phyloP scores from a whole-genome alignment of 2,329 filamentous ascomycete species.

The Boeremia exigua region DNA sequence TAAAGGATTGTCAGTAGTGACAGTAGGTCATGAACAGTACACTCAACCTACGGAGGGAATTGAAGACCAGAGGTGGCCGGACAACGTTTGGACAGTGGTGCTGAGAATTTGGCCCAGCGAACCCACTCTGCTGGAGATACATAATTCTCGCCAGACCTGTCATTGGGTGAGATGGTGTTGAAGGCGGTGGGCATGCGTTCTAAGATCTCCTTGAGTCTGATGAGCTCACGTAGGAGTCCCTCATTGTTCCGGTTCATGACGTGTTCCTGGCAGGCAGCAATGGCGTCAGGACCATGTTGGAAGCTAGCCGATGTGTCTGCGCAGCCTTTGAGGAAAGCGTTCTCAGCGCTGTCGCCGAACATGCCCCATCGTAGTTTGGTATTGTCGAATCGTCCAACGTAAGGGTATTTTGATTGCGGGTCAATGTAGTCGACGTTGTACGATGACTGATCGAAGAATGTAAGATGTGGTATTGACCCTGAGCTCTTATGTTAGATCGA shows the following conservation, averaged over 20 bases:
- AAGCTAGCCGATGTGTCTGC: constrained; percentile 36
- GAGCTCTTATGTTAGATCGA: constrained; percentile 5
- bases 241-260: constrained; percentile 36
- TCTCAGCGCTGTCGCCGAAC: constrained; percentile 35
- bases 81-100: constrained; percentile 33
- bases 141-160: constrained; percentile 32
- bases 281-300: constrained; percentile 34
- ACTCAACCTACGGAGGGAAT: constrained; percentile 23
- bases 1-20: not conserved
- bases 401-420: constrained; percentile 57
- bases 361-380: constrained; percentile 31
- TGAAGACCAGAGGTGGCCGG: constrained; percentile 34
- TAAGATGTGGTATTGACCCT: constrained; percentile 59
- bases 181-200: constrained; percentile 35
- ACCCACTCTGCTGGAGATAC: constrained; percentile 35
- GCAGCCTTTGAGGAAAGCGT: constrained; percentile 34
- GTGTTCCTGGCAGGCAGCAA: constrained; percentile 34
- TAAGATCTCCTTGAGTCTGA: constrained; percentile 34
- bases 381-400: constrained; percentile 44
- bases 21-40: no score
- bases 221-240: constrained; percentile 30
- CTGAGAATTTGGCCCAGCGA: constrained; percentile 36
- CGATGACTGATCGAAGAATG: constrained; percentile 61
- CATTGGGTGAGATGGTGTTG: constrained; percentile 31
- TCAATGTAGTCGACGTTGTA: constrained; percentile 61